phyloP scores from a whole-genome alignment of 1,284 basidiomycete species.

The Dichomitus squalens region DNA sequence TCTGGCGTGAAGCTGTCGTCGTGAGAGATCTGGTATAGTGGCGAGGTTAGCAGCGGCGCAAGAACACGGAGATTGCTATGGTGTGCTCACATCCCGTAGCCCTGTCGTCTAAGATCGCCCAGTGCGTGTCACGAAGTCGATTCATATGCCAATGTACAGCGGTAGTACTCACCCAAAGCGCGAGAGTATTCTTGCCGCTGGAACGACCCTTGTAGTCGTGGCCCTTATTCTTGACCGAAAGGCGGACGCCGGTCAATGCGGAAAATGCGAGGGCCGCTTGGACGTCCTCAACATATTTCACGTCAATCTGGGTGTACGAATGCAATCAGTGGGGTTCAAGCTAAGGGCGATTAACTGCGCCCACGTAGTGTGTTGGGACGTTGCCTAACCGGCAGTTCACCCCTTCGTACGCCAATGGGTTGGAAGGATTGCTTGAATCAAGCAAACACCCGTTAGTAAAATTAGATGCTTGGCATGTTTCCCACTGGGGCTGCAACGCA shows the following conservation, averaged over 20 bases:
- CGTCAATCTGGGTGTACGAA: conserved; percentile 32
- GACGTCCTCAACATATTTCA: conserved; percentile 33
- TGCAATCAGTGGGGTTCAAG: not conserved
- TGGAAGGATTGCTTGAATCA: conserved; percentile 27
- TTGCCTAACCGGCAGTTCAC: conserved; percentile 33
- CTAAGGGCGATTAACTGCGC: conserved; percentile 1
- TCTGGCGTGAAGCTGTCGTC: conserved; percentile 26
- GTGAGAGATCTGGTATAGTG: conserved; percentile 23
- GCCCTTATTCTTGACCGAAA: conserved; percentile 45
- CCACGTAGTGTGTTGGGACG: conserved; percentile 34
- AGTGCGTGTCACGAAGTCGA: not conserved
- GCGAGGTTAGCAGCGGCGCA: not conserved
- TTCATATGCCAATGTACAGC: not conserved
- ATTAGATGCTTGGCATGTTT: conserved; percentile 30
- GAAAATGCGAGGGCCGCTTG: conserved; percentile 38
- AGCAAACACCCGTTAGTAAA: conserved; percentile 31
- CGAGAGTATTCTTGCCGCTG: conserved; percentile 32
- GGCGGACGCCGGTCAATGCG: conserved; percentile 32
- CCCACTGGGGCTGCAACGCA: conserved; percentile 33
- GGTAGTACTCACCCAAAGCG: conserved; percentile 35
- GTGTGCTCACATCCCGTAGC: conserved; percentile 28
- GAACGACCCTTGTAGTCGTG: conserved; percentile 45
- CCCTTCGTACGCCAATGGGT: conserved; percentile 29
- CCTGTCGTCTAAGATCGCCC: conserved; percentile 25
- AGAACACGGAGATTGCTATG: no score